A percentile compares a stretch with the other conserved stretches of the same genome.
These are phyloP conservation scores for Pigoraptor vietnamica DNA, from an alignment of 78 protist species.

Conservation along the genomic window DNA sequence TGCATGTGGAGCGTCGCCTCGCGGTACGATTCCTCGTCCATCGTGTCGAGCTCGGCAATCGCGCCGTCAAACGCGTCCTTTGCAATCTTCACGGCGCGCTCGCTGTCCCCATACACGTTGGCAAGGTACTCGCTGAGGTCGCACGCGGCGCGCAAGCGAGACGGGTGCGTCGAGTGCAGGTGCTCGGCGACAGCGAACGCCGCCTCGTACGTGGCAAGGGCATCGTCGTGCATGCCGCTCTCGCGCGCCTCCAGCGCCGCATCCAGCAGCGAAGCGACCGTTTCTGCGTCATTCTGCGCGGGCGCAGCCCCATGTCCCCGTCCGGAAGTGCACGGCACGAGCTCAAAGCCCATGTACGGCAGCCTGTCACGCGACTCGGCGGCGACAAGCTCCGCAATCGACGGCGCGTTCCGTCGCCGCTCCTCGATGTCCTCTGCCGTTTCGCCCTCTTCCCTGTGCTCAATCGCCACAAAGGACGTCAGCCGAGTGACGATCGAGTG, in stretches of 20 bases:
- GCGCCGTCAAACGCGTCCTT: not conserved
- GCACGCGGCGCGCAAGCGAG: not conserved
- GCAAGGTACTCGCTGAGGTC: not conserved
- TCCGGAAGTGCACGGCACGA: not conserved
- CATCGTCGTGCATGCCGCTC: not conserved
- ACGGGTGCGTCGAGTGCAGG: not conserved
- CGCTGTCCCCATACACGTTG: not conserved
- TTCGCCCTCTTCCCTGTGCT: not conserved
- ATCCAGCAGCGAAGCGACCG: not conserved
- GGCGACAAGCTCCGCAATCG: not conserved
- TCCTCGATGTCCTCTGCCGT: not conserved
- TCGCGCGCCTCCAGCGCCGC: not conserved
- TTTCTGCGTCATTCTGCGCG: not conserved
- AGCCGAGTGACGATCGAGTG: not conserved
- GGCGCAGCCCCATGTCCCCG: too few species aligned
- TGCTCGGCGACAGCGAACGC: not conserved
- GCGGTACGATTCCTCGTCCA: not conserved
- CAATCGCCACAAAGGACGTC: conserved; percentile 15
- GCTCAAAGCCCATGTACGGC: conserved; percentile 3
- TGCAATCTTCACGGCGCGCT: not conserved
- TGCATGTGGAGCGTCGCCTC: not conserved
- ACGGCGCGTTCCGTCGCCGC: not conserved
- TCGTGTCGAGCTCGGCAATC: not conserved
- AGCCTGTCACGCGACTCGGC: not conserved
- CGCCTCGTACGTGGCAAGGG: not conserved